Conservation (phyloP, 306 rosid species). For the Casuarina equisetifolia region DNA sequence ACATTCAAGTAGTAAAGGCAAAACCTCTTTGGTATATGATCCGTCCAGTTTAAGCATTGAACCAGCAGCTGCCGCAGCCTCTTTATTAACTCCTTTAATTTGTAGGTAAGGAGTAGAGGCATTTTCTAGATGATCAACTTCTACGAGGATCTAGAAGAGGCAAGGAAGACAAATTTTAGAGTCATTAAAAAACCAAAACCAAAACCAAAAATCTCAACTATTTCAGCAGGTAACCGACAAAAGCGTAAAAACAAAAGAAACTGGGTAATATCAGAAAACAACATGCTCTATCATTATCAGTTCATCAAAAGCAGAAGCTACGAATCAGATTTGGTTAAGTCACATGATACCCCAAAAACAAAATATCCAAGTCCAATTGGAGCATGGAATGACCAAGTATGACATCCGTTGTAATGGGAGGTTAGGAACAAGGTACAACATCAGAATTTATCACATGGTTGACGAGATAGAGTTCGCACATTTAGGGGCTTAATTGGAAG, state of each 20-base stretch:
- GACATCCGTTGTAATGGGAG: background rate
- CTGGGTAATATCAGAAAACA: background rate
- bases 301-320: slow-evolving; percentile 4
- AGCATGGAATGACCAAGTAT: background rate
- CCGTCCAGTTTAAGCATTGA: slow-evolving; percentile 83
- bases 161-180: slow-evolving; percentile 15
- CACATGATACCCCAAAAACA: background rate
- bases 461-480: too few species aligned
- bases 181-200: too few species aligned
- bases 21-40: slow-evolving; percentile 89
- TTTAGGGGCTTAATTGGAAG: too few species aligned
- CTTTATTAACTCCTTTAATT: slow-evolving; percentile 92
- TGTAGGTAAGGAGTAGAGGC: slow-evolving; percentile 84
- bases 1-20: slow-evolving; percentile 21
- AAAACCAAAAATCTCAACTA: background rate
- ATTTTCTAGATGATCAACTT: slow-evolving; percentile 97
- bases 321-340: background rate
- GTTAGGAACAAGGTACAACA: too few species aligned
- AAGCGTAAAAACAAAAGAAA: background rate
- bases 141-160: slow-evolving; percentile 64
- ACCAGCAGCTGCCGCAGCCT: slow-evolving; percentile 91
- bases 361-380: background rate
- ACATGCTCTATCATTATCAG: background rate
- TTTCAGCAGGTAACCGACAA: background rate
- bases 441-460: too few species aligned